Evolutionary conservation across 83 land plant genomes (phyloP).

Genomic region (Diphasiastrum complanatum): DNA sequence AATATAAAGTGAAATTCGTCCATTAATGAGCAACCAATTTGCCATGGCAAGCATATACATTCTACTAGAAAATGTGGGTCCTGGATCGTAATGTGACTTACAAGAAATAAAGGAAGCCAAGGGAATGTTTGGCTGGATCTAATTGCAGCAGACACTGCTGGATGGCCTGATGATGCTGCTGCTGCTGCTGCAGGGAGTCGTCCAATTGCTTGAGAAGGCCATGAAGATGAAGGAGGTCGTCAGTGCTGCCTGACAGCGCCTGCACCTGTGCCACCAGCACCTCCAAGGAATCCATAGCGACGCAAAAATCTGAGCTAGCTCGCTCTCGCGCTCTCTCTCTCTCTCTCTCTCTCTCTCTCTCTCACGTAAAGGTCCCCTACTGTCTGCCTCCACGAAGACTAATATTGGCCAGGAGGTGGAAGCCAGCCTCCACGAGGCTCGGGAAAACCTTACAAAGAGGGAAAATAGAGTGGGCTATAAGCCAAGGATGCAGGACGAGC

Average conservation of each 20-base stretch:
- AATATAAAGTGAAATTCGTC: not conserved
- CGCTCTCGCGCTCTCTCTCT: not conserved
- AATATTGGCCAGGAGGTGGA: no score
- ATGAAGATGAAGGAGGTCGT: conserved; percentile 28
- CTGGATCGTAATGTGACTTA: conserved; percentile 15
- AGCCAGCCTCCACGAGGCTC: no score
- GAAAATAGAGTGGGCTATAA: no score
- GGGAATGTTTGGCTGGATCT: conserved; percentile 37
- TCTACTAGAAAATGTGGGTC: conserved; percentile 1
- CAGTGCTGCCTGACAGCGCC: conserved; percentile 31
- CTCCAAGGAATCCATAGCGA: conserved; percentile 37
- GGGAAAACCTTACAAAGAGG: no score
- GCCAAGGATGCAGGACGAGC: no score
- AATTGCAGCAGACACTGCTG: conserved; percentile 17
- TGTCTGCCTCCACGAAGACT: conserved; percentile 2
- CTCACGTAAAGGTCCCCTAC: conserved; percentile 5
- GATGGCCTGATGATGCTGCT: conserved; percentile 15
- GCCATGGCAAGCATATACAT: conserved; percentile 1
- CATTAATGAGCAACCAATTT: not conserved
- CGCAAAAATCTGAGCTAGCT: no score
- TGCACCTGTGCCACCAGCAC: conserved; percentile 36
- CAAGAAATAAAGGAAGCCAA: conserved; percentile 34
- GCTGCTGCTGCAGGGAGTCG: conserved; percentile 14
- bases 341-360: not conserved
- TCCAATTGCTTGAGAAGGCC: conserved; percentile 27